A percentile compares a stretch with the other conserved stretches of the same genome.
Evolutionary conservation across 768 basidiomycete species (phyloP).

Genomic region (Hemileccinum impolitum): DNA sequence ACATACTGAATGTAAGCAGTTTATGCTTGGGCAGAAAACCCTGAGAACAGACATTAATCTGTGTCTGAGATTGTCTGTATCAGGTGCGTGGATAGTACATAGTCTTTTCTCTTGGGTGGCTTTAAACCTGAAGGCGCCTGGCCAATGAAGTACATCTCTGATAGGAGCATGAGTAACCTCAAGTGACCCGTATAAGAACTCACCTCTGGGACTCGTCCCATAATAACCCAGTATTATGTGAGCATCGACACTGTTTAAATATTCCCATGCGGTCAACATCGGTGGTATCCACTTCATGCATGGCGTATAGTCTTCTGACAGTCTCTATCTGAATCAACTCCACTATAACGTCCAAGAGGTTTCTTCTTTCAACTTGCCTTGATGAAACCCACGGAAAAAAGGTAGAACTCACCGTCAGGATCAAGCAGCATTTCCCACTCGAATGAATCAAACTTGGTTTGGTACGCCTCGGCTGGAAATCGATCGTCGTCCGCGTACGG

Average conservation of each 20-base stretch:
- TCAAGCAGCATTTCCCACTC: slow-evolving; percentile 42
- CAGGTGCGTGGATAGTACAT: slow-evolving; percentile 11
- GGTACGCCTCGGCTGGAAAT: slow-evolving; percentile 33
- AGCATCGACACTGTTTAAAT: slow-evolving; percentile 22
- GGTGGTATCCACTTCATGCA: slow-evolving; percentile 26
- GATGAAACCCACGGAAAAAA: neutral
- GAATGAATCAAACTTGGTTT: slow-evolving; percentile 24
- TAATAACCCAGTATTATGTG: slow-evolving; percentile 36
- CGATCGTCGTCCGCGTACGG: slow-evolving; percentile 47
- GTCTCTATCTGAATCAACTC: slow-evolving; percentile 50
- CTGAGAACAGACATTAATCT: slow-evolving; percentile 32
- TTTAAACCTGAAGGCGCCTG: slow-evolving; percentile 16
- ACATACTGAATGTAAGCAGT: slow-evolving; percentile 42
- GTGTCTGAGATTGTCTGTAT: slow-evolving; percentile 26
- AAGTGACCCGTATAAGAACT: neutral
- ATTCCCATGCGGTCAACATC: slow-evolving; percentile 37
- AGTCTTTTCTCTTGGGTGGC: neutral
- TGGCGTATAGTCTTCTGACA: slow-evolving; percentile 35
- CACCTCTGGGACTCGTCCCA: slow-evolving; percentile 45
- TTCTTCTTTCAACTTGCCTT: neutral
- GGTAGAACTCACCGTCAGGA: slow-evolving; percentile 44
- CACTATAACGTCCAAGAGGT: slow-evolving; percentile 27
- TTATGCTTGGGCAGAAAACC: slow-evolving; percentile 45
- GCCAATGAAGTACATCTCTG: slow-evolving; percentile 42
- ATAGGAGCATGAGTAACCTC: neutral